Base-by-base conservation (phyloP, 2,329 filamentous ascomycete species). In the Trichoderma simmonsii region DNA sequence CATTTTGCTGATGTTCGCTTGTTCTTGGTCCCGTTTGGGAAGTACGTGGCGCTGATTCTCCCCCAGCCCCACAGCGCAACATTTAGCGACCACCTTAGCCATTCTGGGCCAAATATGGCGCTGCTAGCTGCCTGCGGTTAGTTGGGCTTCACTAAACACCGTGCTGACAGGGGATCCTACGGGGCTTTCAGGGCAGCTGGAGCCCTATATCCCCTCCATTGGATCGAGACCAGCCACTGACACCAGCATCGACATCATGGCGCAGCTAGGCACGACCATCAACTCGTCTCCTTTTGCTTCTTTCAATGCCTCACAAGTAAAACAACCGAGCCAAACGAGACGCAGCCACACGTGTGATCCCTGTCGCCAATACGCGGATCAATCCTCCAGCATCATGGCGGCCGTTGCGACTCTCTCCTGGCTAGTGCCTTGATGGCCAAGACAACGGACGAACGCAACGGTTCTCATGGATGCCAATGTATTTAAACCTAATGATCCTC, bases 121-220 rank as follows among this genome's bases (percentile, higher is more conserved):
- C 67, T 70, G 67, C 28, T 61, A 26, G 56, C 54, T 32, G 34
- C 36, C 66, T 48, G 12, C 2, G 28, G 56, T 61, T 69, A 57
- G 66, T 36, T n/a, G 24, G 28, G 26, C n/a, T 28, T 61, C 66
- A 18, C 66, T 61, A 69, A 69, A 51, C 18, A 11, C 36, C 56
- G 11, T 51, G 24, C 59, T 32, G 56, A 15, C 34, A 26, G 34
- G 32, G 32, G 24, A 59, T 67, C 51, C 64, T 61, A 69, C 54
- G 66, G 66, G 56, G 56, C 54, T 34, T 69, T 61, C 66, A 69
- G 39, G 56, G 66, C 66, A 61, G 54, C n/a, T 61, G 28, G 64
- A 26, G 34, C 36, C 18, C 32, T 54, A 21, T 28, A 24, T 60
- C 57, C 57, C 48, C 57, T 34, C 18, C 30, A n/a, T 21, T 30